phyloP scores from a whole-genome alignment of 2,329 filamentous ascomycete species.

The Xylaria multiplex region DNA sequence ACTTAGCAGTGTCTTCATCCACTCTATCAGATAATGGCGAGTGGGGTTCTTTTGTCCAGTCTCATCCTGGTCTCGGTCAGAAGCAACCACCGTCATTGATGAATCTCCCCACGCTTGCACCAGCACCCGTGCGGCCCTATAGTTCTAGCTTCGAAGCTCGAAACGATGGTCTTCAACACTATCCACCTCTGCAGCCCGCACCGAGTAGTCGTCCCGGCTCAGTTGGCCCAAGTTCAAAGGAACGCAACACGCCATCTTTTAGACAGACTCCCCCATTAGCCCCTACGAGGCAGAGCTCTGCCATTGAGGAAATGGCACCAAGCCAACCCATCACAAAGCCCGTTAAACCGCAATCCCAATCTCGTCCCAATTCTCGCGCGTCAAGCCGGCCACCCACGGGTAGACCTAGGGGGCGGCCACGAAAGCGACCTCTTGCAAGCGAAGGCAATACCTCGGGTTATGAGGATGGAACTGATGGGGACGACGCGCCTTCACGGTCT shows the following conservation, averaged over 20 bases:
- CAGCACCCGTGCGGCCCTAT: constrained; percentile 47
- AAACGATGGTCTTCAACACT: constrained; percentile 35
- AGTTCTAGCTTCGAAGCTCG: constrained; percentile 43
- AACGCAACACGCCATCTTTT: constrained; percentile 27
- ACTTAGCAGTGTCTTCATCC: constrained; percentile 48
- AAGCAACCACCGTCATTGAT: constrained; percentile 48
- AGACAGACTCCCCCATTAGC: constrained; percentile 31
- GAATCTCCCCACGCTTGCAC: constrained; percentile 45
- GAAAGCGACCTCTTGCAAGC: constrained; percentile 59
- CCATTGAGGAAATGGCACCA: constrained; percentile 35
- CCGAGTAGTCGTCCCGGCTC: constrained; percentile 45
- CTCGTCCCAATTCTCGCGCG: constrained; percentile 69
- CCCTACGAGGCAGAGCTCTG: constrained; percentile 34
- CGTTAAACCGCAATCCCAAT: constrained; percentile 57
- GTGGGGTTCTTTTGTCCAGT: constrained; percentile 81
- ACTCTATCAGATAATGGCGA: constrained; percentile 73
- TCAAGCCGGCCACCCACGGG: constrained; percentile 65
- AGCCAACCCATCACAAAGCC: constrained; percentile 45
- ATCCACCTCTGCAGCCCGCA: constrained; percentile 36
- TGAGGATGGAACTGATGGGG: constrained; percentile 72
- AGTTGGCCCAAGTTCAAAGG: constrained; percentile 40
- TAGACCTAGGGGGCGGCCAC: constrained; percentile 65
- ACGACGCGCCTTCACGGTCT: constrained; percentile 61
- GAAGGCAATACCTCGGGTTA: constrained; percentile 79
- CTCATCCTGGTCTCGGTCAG: constrained; percentile 67